A percentile compares a stretch with the other conserved stretches of the same genome.
Evolutionary conservation across 257 asterid genomes (phyloP).

Genomic region (Buddleja alternifolia): DNA sequence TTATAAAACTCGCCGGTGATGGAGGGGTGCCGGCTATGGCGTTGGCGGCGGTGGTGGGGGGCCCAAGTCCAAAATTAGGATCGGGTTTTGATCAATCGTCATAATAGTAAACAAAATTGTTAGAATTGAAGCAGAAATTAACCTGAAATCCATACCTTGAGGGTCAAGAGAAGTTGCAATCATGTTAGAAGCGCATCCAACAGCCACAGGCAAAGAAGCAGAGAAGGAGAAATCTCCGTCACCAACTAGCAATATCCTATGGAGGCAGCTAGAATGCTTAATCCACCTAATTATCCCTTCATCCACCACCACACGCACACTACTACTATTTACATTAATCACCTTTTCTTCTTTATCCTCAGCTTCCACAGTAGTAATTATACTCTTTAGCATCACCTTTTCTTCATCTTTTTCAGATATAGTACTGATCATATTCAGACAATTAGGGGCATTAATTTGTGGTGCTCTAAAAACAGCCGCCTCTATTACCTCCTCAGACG

Average conservation of each 20-base stretch:
- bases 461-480: background rate
- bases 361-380: too few relatives aligned
- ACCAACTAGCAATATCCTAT: constrained; percentile 48
- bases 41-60: too few relatives aligned
- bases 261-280: constrained; percentile 40
- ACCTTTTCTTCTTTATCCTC: background rate
- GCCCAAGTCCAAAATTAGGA: too few relatives aligned
- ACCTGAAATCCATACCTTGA: constrained; percentile 29
- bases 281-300: constrained; percentile 44
- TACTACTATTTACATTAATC: background rate
- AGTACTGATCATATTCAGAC: too few relatives aligned
- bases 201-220: constrained; percentile 38
- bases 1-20: too few relatives aligned
- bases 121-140: background rate
- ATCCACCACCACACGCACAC: background rate
- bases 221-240: constrained; percentile 68
- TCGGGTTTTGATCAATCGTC: too few relatives aligned
- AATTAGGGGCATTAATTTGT: background rate
- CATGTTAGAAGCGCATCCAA: constrained; percentile 41
- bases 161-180: constrained; percentile 47
- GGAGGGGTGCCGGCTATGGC: too few relatives aligned
- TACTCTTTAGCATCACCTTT: background rate
- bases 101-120: too few relatives aligned
- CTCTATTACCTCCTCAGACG: background rate
- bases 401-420: background rate